phyloP scores from a whole-genome alignment of 805 yeast species.

The Saccharomycopsis malanga region DNA sequence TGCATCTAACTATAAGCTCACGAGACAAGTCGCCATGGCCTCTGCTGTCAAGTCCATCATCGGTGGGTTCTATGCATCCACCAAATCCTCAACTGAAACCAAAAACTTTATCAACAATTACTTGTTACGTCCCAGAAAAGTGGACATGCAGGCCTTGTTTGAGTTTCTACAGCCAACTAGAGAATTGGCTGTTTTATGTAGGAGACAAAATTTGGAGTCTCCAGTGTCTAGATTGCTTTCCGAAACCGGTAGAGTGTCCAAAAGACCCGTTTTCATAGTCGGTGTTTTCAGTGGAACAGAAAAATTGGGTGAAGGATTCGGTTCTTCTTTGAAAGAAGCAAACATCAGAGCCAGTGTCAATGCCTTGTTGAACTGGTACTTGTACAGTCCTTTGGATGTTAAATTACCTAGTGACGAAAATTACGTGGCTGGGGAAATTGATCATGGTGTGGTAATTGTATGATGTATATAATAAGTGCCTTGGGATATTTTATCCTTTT shows the following conservation, averaged over 20 bases:
- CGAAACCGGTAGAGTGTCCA: conserved; percentile 86
- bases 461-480: too few species aligned
- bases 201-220: conserved; percentile 60
- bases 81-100: conserved; percentile 55
- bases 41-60: conserved; percentile 74
- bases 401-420: conserved; percentile 54
- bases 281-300: conserved; percentile 83
- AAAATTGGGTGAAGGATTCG: conserved; percentile 91
- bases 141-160: conserved; percentile 68
- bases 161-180: conserved; percentile 80
- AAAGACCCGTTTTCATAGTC: conserved; percentile 79
- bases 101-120: conserved; percentile 65
- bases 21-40: conserved; percentile 36
- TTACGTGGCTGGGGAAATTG: conserved; percentile 33
- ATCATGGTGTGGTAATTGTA: conserved; percentile 40
- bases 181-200: conserved; percentile 71
- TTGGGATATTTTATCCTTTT: too few species aligned
- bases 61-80: conserved; percentile 74
- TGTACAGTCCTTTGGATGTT: conserved; percentile 71
- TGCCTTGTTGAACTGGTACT: conserved; percentile 86
- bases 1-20: not conserved
- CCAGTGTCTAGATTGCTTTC: conserved; percentile 82
- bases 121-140: conserved; percentile 65
- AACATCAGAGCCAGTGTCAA: conserved; percentile 87
- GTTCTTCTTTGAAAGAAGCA: conserved; percentile 83